Percentiles rank a stretch among this genome's conserved stretches.
Evolutionary conservation across 2,329 filamentous ascomycete genomes (phyloP).

Genomic region (Xylariales sp.): DNA sequence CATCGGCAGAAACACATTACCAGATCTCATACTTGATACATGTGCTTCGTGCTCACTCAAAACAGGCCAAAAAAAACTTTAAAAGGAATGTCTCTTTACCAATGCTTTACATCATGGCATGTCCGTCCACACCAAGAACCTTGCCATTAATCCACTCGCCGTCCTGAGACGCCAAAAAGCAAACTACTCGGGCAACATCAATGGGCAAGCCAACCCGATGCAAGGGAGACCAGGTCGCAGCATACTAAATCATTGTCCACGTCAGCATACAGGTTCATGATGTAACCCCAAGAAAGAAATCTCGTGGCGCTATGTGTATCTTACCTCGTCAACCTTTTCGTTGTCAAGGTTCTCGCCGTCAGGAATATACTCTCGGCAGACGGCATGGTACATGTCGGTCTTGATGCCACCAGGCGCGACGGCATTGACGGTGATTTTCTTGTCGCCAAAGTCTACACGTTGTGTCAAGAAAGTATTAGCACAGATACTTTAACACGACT

Average conservation of each 20-base stretch:
- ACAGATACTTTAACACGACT: too few relatives aligned
- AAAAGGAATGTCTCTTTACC: too few relatives aligned
- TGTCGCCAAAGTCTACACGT: slow-evolving; percentile 54
- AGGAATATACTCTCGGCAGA: slow-evolving; percentile 62
- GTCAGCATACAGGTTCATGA: too few relatives aligned
- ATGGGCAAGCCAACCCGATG: slow-evolving; percentile 63
- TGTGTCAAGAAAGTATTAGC: not conserved
- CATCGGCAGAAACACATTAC: too few relatives aligned
- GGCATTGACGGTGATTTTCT: slow-evolving; percentile 64
- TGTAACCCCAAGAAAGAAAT: too few relatives aligned
- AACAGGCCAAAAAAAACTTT: too few relatives aligned
- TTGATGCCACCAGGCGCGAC: slow-evolving; percentile 65
- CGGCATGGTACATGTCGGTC: slow-evolving; percentile 64
- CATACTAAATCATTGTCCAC: slow-evolving; percentile 41
- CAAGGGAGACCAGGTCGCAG: slow-evolving; percentile 59
- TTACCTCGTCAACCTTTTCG: slow-evolving; percentile 54
- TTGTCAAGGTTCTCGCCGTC: slow-evolving; percentile 49
- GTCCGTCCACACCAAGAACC: slow-evolving; percentile 10
- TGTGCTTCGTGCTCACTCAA: too few relatives aligned
- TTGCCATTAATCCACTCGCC: slow-evolving; percentile 42
- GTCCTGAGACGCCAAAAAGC: slow-evolving; percentile 44
- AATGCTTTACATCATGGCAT: slow-evolving; percentile 16
- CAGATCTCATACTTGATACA: too few relatives aligned
- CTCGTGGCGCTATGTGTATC: too few relatives aligned
- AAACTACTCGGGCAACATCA: slow-evolving; percentile 63